Conservation (phyloP, 441 rosid species). For the Breynia disticha region DNA sequence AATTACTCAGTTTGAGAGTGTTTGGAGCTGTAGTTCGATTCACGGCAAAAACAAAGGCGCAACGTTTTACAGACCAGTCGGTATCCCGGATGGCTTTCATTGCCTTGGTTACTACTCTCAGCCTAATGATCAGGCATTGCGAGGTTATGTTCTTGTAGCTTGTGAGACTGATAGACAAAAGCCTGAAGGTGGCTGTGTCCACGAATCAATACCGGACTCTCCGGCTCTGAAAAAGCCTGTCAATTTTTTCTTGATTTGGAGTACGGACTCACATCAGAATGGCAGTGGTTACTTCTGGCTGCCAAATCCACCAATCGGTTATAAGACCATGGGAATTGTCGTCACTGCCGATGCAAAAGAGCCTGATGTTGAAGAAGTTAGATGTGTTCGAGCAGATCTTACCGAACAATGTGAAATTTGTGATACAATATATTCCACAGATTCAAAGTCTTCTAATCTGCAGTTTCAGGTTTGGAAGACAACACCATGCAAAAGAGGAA, state of each 20-base stretch:
- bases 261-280: conserved; percentile 47
- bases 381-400: conserved; percentile 70
- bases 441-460: conserved; percentile 23
- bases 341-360: conserved; percentile 44
- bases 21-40: conserved; percentile 47
- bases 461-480: conserved; percentile 56
- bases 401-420: conserved; percentile 51
- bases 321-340: conserved; percentile 51
- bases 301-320: conserved; percentile 66
- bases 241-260: conserved; percentile 56
- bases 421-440: conserved; percentile 22
- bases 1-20: conserved; percentile 36
- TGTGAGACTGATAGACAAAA: conserved; percentile 20
- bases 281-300: conserved; percentile 66
- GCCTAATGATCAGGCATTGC: conserved; percentile 37
- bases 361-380: conserved; percentile 56
- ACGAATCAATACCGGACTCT: no score
- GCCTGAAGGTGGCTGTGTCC: no score
- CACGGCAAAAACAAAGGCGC: conserved; percentile 30
- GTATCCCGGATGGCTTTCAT: conserved; percentile 37
- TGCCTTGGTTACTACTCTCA: conserved; percentile 70
- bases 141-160: conserved; percentile 58
- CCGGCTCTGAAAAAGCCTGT: conserved; percentile 58
- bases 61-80: conserved; percentile 53
- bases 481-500: conserved; percentile 55